phyloP scores from a whole-genome alignment of 768 basidiomycete genomes.

The Mycena amicta region DNA sequence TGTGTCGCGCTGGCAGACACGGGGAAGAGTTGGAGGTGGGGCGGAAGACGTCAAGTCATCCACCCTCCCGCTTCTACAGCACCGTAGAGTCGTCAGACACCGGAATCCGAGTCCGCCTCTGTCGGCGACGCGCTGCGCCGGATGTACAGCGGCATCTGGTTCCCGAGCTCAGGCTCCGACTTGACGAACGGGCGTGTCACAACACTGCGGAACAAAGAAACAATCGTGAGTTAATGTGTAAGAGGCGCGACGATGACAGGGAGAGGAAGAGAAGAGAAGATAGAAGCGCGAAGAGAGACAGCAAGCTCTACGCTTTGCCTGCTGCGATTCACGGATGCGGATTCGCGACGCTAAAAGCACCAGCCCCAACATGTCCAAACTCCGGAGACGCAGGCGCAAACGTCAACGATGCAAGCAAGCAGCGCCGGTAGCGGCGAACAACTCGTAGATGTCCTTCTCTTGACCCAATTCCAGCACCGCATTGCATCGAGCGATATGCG shows the following conservation, averaged over 20 bases:
- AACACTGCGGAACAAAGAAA: conserved; percentile 36
- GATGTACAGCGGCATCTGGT: conserved; percentile 63
- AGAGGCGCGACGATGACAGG: conserved; percentile 6
- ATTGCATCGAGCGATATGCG: conserved; percentile 6
- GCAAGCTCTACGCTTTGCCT: neutral
- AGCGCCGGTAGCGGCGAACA: too few species aligned
- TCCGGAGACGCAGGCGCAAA: conserved; percentile 9
- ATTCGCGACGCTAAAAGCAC: too few species aligned
- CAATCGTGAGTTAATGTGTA: neutral
- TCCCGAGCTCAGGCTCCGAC: conserved; percentile 53
- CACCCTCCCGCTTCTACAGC: too few species aligned
- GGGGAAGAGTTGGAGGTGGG: too few species aligned
- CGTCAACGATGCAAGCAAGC: conserved; percentile 1
- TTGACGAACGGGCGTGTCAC: conserved; percentile 62
- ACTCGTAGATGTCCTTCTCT: too few species aligned
- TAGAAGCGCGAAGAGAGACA: conserved; percentile 1
- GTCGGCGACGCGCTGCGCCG: too few species aligned
- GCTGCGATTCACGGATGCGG: neutral
- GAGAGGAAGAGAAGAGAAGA: conserved; percentile 12
- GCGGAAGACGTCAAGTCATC: too few species aligned
- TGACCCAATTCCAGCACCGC: too few species aligned
- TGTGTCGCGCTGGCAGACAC: too few species aligned
- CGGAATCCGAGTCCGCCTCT: too few species aligned
- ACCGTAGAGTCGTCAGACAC: too few species aligned
- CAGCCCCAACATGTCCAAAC: too few species aligned